Evolutionary conservation across 1,284 basidiomycete genomes (phyloP).

Genomic region (Austroboletus olivaceoglutinosus): DNA sequence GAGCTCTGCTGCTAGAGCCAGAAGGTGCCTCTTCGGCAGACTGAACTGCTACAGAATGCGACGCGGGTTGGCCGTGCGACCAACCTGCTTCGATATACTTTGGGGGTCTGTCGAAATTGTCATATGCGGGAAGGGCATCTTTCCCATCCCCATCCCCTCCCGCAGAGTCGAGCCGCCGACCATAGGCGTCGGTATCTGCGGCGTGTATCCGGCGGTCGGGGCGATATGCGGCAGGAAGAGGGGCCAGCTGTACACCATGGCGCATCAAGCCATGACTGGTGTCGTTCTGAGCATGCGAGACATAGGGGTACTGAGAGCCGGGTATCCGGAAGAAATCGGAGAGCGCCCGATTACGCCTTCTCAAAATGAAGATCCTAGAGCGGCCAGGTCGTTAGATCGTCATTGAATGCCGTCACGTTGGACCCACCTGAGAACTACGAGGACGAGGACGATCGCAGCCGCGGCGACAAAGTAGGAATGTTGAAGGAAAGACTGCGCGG

Average conservation of each 20-base stretch:
- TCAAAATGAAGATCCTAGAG: conserved; percentile 23
- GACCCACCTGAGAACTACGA: conserved; percentile 25
- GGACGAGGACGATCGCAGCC: conserved; percentile 10
- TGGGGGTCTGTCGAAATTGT: conserved; percentile 43
- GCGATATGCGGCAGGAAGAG: conserved; percentile 18
- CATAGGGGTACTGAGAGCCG: neutral
- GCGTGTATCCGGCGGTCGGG: conserved; percentile 26
- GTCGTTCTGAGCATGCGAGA: neutral
- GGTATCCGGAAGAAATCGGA: conserved; percentile 22
- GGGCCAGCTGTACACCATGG: conserved; percentile 14
- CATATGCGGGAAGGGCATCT: conserved; percentile 46
- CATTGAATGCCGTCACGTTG: neutral
- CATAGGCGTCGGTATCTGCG: conserved; percentile 38
- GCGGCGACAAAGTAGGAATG: conserved; percentile 26
- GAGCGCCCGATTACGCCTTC: conserved; percentile 18
- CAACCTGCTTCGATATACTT: conserved; percentile 36
- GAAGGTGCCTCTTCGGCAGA: neutral
- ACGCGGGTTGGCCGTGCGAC: conserved; percentile 1
- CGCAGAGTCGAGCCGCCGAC: conserved; percentile 32
- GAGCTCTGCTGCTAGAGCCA: neutral
- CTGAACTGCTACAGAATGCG: neutral
- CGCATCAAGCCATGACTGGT: neutral
- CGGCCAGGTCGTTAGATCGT: neutral
- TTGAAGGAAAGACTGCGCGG: conserved; percentile 19
- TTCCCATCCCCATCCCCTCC: conserved; percentile 37